Conservation (phyloP, 352 stramenopile species). For the Elongisporangium anandrum region DNA sequence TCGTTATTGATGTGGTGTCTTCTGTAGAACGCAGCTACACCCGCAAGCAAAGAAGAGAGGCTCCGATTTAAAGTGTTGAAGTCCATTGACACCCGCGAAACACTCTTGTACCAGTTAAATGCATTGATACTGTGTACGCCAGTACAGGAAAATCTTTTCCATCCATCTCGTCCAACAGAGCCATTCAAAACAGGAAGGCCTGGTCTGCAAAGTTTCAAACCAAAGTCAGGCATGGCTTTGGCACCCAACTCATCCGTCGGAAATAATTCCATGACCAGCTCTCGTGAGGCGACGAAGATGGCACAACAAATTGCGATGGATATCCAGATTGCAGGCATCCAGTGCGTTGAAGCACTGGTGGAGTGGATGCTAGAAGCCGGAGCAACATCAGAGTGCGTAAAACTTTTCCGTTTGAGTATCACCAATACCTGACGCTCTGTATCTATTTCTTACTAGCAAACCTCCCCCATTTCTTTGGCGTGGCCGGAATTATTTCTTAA, state of each 20-base stretch:
- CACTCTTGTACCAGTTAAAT: slow-evolving; percentile 64
- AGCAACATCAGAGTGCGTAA: slow-evolving; percentile 56
- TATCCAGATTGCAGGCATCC: slow-evolving; percentile 58
- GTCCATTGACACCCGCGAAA: slow-evolving; percentile 59
- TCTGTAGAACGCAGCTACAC: slow-evolving; percentile 14
- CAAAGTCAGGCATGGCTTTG: slow-evolving; percentile 37
- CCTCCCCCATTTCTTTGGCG: slow-evolving; percentile 70
- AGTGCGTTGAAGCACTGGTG: slow-evolving; percentile 72
- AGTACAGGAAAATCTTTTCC: slow-evolving; percentile 46
- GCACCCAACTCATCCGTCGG: slow-evolving; percentile 16
- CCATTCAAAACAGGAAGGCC: slow-evolving; percentile 1
- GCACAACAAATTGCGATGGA: slow-evolving; percentile 63
- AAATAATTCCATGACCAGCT: slow-evolving; percentile 43
- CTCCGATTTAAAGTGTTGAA: slow-evolving; percentile 69
- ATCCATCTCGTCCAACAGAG: slow-evolving; percentile 37
- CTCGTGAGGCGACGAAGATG: slow-evolving; percentile 61
- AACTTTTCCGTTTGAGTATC: background rate
- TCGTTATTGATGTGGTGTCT: background rate
- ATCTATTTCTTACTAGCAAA: slow-evolving; percentile 21
- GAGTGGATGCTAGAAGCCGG: slow-evolving; percentile 81
- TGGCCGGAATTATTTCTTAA: slow-evolving; percentile 69
- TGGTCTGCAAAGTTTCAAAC: slow-evolving; percentile 30
- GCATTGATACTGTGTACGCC: slow-evolving; percentile 67
- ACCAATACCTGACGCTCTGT: background rate
- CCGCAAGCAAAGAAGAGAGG: slow-evolving; percentile 54